A percentile compares a stretch with the other conserved stretches of the same genome.
Evolutionary conservation across 2,329 filamentous ascomycete genomes (phyloP).

Genomic region (Diaporthe aspalathi): DNA sequence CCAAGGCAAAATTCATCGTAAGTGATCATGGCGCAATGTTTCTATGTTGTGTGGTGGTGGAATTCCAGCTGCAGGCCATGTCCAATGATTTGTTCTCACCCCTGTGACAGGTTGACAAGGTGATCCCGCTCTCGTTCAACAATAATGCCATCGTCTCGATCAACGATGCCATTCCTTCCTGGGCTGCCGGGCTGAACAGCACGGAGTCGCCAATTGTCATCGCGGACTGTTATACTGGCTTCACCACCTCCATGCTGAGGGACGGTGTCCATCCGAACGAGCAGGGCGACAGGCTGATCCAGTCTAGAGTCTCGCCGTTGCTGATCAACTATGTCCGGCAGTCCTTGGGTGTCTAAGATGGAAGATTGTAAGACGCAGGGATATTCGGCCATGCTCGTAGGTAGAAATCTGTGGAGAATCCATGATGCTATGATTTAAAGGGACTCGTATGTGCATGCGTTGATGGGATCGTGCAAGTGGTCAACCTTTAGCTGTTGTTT

Average conservation of each 20-base stretch:
- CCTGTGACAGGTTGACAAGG: constrained; percentile 50
- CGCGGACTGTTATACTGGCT: constrained; percentile 53
- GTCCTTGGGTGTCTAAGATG: not conserved
- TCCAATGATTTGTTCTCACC: not conserved
- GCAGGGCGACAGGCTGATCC: constrained; percentile 45
- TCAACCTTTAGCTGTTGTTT: not conserved
- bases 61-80: not conserved
- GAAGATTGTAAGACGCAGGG: no score
- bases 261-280: constrained; percentile 57
- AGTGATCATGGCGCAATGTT: constrained; percentile 24
- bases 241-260: constrained; percentile 46
- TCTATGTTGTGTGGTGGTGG: not conserved
- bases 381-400: not conserved
- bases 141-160: constrained; percentile 43
- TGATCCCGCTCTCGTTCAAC: constrained; percentile 52
- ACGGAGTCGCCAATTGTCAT: constrained; percentile 54
- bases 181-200: constrained; percentile 50
- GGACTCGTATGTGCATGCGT: not conserved
- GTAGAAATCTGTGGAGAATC: no score
- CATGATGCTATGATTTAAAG: not conserved
- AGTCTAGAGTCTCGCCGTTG: not conserved
- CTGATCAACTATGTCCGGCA: not conserved
- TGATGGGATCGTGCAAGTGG: not conserved
- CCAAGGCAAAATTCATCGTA: constrained; percentile 55
- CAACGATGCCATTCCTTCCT: constrained; percentile 47